A percentile compares a stretch with the other conserved stretches of the same genome.
phyloP scores from a whole-genome alignment of 2,329 filamentous ascomycete genomes.

The Diaporthe nobilis region DNA sequence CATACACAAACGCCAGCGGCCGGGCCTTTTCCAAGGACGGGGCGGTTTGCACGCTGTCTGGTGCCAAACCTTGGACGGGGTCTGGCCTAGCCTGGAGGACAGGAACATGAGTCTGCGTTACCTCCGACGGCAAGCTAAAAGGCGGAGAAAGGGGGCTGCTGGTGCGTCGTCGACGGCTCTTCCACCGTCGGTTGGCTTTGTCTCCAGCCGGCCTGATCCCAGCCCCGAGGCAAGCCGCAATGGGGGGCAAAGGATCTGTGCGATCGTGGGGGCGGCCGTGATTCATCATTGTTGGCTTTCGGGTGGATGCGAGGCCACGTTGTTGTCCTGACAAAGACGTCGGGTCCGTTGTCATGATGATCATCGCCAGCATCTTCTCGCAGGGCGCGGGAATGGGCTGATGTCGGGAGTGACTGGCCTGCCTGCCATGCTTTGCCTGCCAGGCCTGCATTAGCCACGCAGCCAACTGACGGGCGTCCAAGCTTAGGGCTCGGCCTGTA shows the following conservation, averaged over 20 bases:
- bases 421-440: background rate
- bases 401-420: background rate
- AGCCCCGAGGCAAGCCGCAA: slow-evolving; percentile 4
- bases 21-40: slow-evolving; percentile 6
- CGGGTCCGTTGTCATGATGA: background rate
- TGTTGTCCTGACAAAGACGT: background rate
- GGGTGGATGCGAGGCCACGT: background rate
- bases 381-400: slow-evolving; percentile 11
- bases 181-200: slow-evolving; percentile 2
- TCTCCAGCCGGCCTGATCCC: slow-evolving; percentile 16
- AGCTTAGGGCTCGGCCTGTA: background rate
- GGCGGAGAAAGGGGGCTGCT: slow-evolving; percentile 9
- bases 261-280: slow-evolving; percentile 11
- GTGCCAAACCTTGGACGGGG: slow-evolving; percentile 15
- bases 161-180: background rate
- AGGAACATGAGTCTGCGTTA: slow-evolving; percentile 18
- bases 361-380: background rate
- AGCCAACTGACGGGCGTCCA: slow-evolving; percentile 3
- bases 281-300: background rate
- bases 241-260: background rate
- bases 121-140: slow-evolving; percentile 22
- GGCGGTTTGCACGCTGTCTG: background rate
- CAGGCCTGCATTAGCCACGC: slow-evolving; percentile 29
- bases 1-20: background rate
- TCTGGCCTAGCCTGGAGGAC: slow-evolving; percentile 8